Evolutionary conservation across 1,139 yeast species (phyloP), one percentile per base, ranked within the genome.

Genomic region (Geotrichum candidum): DNA sequence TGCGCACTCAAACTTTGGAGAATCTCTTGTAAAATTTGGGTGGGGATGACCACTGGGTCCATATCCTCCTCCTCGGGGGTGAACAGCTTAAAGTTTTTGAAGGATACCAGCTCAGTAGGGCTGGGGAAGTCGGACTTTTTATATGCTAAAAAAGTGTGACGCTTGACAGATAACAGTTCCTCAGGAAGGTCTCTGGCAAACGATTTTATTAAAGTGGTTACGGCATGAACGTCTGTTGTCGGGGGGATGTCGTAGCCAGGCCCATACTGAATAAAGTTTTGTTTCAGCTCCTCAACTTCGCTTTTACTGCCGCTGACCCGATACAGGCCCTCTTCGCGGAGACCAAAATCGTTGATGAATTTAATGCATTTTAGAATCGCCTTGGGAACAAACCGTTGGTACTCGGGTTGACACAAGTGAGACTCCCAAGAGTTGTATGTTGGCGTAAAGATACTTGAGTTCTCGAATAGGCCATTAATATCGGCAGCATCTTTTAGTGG

Each of bases 111-210:
- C 2, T 53, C 50, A 18, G 48, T 22, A n/a, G 11, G 10, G 3
- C 54, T 51, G 13, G 60, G 61, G n/a, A 56, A 11, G 10, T 57
- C 56, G 1, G 38, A 6, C 29, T 35, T 56, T 18, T 55, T 41
- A 48, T 65, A 65, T 5, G 65, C 63, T 35, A 66, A 59, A 45
- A 62, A 64, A 13, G 60, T 58, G 56, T 67, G 68, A n/a, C 62
- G 56, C n/a, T 61, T 53, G 29, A 66, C 54, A 45, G 66, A 59
- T 15, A 57, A 84, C 55, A 90, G 79, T 4, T 92, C 88, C 65
- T 88, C 94, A 0, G 97, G 96, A 53, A 90, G 75, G 67, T 88
- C 95, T 67, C 97, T 80, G 65, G 90, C 77, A 69, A 82, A 90
- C 61, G 86, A 80, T 71, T 90, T 90, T 64, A 90, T 84, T 65